A percentile compares a stretch with the other conserved stretches of the same genome.
phyloP scores from a whole-genome alignment of 164 flowering plant species.

The Berberis thunbergii region DNA sequence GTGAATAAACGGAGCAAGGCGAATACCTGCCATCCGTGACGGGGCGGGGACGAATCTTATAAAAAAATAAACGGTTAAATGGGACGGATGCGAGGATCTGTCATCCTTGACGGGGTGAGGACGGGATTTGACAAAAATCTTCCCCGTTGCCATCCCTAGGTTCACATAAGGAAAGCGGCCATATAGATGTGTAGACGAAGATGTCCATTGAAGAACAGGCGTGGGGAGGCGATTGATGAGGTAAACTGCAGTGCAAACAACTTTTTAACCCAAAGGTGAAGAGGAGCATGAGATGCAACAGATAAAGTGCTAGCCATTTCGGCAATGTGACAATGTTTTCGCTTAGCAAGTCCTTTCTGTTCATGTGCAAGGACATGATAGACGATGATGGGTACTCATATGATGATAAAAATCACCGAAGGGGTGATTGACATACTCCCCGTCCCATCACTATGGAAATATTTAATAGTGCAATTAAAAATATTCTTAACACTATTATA shows the following conservation, averaged over 20 bases:
- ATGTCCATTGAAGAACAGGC: background rate
- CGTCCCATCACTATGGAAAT: conserved; percentile 4
- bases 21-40: too few species aligned
- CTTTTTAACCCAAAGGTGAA: background rate
- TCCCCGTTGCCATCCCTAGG: too few species aligned
- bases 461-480: background rate
- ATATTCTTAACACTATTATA: background rate
- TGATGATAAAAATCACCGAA: background rate
- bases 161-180: background rate
- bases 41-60: too few species aligned
- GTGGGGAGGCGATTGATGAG: conserved; percentile 2
- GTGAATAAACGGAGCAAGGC: too few species aligned
- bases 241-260: background rate
- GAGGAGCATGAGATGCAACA: background rate
- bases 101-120: too few species aligned
- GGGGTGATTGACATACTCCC: background rate
- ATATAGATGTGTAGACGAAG: background rate
- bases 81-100: too few species aligned
- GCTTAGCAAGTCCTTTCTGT: background rate
- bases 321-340: background rate
- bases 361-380: conserved; percentile 2
- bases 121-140: too few species aligned
- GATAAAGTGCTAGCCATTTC: background rate
- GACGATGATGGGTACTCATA: background rate
- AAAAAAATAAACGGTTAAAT: too few species aligned